phyloP scores from a whole-genome alignment of 2,329 filamentous ascomycete genomes.

The Fusarium floridanum region DNA sequence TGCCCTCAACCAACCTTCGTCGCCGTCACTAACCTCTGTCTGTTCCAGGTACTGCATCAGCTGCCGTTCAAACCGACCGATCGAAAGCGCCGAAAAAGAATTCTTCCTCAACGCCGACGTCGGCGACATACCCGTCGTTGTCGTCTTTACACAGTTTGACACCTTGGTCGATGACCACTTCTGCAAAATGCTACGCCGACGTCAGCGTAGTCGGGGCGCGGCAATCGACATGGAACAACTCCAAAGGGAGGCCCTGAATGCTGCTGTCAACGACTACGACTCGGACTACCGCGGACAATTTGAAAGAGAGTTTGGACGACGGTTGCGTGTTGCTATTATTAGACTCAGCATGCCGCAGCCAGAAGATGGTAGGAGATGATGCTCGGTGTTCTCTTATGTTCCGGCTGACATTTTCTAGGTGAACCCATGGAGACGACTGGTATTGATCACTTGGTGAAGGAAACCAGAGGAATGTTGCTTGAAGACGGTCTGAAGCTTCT shows the following conservation, averaged over 20 bases:
- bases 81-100: neutral
- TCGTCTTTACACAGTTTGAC: neutral
- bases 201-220: neutral
- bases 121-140: neutral
- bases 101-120: slow-evolving; percentile 1
- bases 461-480: neutral
- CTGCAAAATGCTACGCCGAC: neutral
- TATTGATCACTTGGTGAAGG: neutral
- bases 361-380: neutral
- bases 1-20: neutral
- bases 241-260: neutral
- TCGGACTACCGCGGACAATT: neutral
- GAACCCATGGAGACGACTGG: neutral
- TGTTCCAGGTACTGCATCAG: neutral
- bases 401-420: neutral
- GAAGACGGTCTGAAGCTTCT: neutral
- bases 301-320: neutral
- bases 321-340: neutral
- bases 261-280: neutral
- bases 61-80: neutral
- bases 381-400: no score
- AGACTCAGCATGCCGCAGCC: neutral
- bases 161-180: neutral
- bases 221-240: neutral
- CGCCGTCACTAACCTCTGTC: neutral